Percentiles rank a stretch among this genome's conserved stretches.
Conservation (phyloP, 106 monocot genomes). For the Allium fistulosum region DNA sequence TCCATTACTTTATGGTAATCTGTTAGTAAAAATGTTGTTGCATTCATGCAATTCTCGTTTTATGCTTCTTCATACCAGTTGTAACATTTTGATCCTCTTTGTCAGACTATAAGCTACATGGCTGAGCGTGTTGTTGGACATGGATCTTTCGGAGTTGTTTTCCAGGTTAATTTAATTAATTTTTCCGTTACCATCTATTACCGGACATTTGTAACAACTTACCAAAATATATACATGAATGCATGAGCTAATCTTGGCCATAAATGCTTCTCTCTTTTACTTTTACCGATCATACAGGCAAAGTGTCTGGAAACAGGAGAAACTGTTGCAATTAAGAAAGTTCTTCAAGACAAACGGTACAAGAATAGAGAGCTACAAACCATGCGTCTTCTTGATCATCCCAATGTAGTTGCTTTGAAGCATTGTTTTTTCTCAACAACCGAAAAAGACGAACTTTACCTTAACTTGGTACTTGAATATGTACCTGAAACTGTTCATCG, state of each 20-base stretch:
- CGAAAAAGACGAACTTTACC: constrained; percentile 55
- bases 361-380: constrained; percentile 56
- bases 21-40: no score
- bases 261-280: background rate
- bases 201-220: background rate
- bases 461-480: constrained; percentile 56
- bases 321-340: constrained; percentile 56
- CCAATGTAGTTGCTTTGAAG: constrained; percentile 49
- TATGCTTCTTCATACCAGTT: background rate
- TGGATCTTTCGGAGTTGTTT: constrained; percentile 22
- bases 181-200: background rate
- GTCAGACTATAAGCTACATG: constrained; percentile 14
- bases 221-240: background rate
- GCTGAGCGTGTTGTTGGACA: constrained; percentile 18
- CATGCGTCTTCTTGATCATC: constrained; percentile 56
- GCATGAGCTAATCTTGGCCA: background rate
- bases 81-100: background rate
- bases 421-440: constrained; percentile 68
- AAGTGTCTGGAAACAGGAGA: constrained; percentile 58
- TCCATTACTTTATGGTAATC: no score
- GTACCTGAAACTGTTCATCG: constrained; percentile 62
- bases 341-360: constrained; percentile 58
- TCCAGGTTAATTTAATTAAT: constrained; percentile 13
- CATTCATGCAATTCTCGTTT: no score
- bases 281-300: constrained; percentile 9